Base-by-base conservation (phyloP, 2,329 filamentous ascomycete genomes). In the Fusarium sterilihyphosum region DNA sequence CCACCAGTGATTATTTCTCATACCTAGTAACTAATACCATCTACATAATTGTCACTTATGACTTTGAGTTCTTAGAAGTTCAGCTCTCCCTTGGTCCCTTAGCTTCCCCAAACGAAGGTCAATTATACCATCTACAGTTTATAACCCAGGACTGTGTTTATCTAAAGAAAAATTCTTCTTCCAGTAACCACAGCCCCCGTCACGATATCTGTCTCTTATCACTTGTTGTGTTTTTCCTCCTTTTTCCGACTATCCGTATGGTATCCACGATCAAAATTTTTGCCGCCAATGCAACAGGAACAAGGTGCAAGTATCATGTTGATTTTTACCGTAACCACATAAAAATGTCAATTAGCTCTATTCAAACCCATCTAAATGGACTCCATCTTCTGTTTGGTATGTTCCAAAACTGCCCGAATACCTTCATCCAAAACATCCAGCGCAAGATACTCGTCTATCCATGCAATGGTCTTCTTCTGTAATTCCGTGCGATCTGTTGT, bases 321-420 rank as follows among this genome's bases (percentile, higher is more conserved):
- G 17, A 37, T 26, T 44, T 58, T 26, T 20, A 43, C 18, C 11
- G 31, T n/a, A 44, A 46, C 37, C 35, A 54, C 52, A 35, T 53
- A 40, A 18, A 49, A 31, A 49, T 43, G 43, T 35, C 20, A 52
- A 54, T 64, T 69, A 40, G 61, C 56, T 66, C 47, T 20, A 35
- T 54, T 40, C 56, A 56, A 26, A 26, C 31, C 38, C 43, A 38
- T 68, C 43, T 62, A 74, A 20, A 61, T 56, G 14, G 56, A 35
- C 60, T 64, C 58, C 71, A 81, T 61, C 65, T 80, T 82, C 44
- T 65, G 77, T 80, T 83, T 87, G 0, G 86, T 89, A 74, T 89
- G 85, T 76, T 88, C 85, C 73, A 92, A 73, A 3, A 92, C 90
- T 13, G 83, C 85, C 66, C 83, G 83, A 71, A 92, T 87, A 43